A percentile compares a stretch with the other conserved stretches of the same genome.
Evolutionary conservation across 2,329 filamentous ascomycete species (phyloP).

Genomic region (Emergomyces pasteurianus): DNA sequence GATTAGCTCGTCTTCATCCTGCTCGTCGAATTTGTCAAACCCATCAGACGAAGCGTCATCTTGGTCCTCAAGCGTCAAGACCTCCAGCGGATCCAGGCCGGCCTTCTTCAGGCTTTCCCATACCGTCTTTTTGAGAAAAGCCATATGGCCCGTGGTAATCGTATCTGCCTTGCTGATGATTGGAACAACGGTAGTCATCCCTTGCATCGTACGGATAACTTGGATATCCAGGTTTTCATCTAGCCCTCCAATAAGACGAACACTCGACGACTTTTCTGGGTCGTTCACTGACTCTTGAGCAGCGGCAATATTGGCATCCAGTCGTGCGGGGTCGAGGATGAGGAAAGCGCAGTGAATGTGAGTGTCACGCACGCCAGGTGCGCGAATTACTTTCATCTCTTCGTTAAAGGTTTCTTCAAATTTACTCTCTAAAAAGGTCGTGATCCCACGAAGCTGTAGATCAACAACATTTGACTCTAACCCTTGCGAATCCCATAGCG

Average conservation of each 20-base stretch:
- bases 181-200: slow-evolving; percentile 90
- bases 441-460: slow-evolving; percentile 83
- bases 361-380: slow-evolving; percentile 84
- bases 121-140: slow-evolving; percentile 77
- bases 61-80: slow-evolving; percentile 68
- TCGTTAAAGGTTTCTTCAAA: slow-evolving; percentile 96
- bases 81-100: slow-evolving; percentile 77
- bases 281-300: slow-evolving; percentile 48
- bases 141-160: slow-evolving; percentile 91
- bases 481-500: slow-evolving; percentile 92
- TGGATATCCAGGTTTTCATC: slow-evolving; percentile 87
- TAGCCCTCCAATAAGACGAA: slow-evolving; percentile 50
- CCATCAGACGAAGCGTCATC: slow-evolving; percentile 44
- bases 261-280: slow-evolving; percentile 34
- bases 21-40: slow-evolving; percentile 35
- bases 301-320: slow-evolving; percentile 69
- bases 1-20: slow-evolving; percentile 33
- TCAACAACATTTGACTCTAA: slow-evolving; percentile 92
- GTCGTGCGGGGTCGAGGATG: slow-evolving; percentile 71
- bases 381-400: slow-evolving; percentile 93
- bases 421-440: slow-evolving; percentile 87
- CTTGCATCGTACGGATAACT: slow-evolving; percentile 73
- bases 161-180: slow-evolving; percentile 96
- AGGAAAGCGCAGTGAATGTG: slow-evolving; percentile 96
- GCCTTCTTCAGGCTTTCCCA: slow-evolving; percentile 78